A percentile compares a stretch with the other conserved stretches of the same genome.
Conservation (phyloP, 169 alveolate genomes). For the Eimeria tenella region DNA sequence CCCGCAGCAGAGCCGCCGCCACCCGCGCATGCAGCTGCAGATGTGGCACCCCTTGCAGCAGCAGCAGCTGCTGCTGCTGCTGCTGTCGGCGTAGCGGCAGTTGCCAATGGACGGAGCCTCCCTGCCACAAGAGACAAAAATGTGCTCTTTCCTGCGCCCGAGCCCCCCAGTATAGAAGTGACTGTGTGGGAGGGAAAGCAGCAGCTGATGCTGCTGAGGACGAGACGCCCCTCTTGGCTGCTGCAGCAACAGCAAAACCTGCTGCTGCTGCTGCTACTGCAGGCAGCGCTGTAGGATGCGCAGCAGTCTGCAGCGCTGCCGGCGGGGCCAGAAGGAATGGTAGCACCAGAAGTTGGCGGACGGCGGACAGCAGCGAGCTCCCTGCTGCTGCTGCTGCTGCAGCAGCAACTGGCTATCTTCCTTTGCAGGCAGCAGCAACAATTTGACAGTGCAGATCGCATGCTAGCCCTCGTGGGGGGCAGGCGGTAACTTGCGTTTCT, state of each 20-base stretch:
- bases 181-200: conserved; percentile 45
- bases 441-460: not conserved
- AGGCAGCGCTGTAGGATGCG: not conserved
- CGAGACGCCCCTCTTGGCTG: not conserved
- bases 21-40: not conserved
- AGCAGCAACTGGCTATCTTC: not conserved
- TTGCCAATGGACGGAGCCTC: conserved; percentile 23
- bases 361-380: not conserved
- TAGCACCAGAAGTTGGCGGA: not conserved
- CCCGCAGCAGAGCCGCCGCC: no score
- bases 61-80: not conserved
- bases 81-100: not conserved
- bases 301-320: not conserved
- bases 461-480: not conserved
- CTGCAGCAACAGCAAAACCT: not conserved
- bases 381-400: conserved; percentile 30
- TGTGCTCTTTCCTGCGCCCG: conserved; percentile 96
- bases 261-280: not conserved
- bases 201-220: conserved; percentile 45
- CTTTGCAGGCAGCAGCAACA: not conserved
- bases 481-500: not conserved
- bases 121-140: conserved; percentile 89
- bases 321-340: not conserved
- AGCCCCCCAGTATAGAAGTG: conserved; percentile 86
- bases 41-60: not conserved